These are phyloP conservation scores for Neurospora crassa DNA, from an alignment of 2,329 filamentous ascomycete genomes.

Conservation along the genomic window DNA sequence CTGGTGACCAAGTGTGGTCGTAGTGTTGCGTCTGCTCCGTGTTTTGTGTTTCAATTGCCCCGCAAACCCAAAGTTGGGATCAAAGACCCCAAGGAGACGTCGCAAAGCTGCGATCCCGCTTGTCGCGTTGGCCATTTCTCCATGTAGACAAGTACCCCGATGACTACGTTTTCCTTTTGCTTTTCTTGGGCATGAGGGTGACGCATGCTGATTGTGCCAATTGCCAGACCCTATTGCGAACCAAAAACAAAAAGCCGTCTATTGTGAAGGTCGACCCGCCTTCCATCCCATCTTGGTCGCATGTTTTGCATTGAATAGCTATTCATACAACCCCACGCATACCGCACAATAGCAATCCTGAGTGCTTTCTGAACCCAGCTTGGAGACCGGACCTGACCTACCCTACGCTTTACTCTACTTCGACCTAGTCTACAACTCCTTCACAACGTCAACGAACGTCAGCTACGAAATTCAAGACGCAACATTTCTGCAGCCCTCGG, in stretches of 20 bases:
- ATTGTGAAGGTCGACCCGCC: neutral
- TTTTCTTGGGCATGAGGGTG: neutral
- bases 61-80: conserved; percentile 6
- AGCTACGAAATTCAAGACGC: neutral
- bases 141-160: neutral
- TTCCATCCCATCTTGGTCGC: neutral
- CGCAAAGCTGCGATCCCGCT: neutral
- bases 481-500: neutral
- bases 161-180: neutral
- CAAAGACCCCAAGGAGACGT: neutral
- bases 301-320: neutral
- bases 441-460: neutral
- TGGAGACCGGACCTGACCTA: neutral
- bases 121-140: neutral
- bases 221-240: neutral
- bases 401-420: neutral
- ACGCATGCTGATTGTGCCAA: neutral
- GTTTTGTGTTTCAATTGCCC: conserved; percentile 10
- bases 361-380: neutral
- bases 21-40: conserved; percentile 1
- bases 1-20: neutral
- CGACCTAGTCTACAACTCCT: neutral
- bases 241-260: neutral
- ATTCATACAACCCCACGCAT: neutral
- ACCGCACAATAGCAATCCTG: neutral